phyloP scores from a whole-genome alignment of 768 basidiomycete genomes.

The Chalciporus sphaerocephalus region DNA sequence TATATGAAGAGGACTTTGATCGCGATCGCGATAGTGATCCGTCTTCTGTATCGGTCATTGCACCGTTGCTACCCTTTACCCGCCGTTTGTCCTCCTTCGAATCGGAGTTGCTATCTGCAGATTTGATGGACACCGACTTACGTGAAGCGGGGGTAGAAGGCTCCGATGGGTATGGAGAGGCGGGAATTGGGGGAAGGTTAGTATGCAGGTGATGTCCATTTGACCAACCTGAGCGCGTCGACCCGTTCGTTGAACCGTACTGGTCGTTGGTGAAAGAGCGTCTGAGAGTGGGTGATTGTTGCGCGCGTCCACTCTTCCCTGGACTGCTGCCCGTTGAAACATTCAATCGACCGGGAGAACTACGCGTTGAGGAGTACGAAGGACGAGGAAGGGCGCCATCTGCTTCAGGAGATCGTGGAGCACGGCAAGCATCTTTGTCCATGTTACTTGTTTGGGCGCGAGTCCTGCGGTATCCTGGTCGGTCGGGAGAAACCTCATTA shows the following conservation, averaged over 20 bases:
- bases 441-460: constrained; percentile 33
- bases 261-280: constrained; percentile 33
- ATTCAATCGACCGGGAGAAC: constrained; percentile 31
- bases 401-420: constrained; percentile 23
- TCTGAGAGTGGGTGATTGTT: constrained; percentile 24
- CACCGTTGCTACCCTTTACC: constrained; percentile 22
- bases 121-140: constrained; percentile 35
- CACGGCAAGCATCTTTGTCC: constrained; percentile 33
- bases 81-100: constrained; percentile 34
- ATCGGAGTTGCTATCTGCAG: constrained; percentile 32
- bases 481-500: constrained; percentile 20
- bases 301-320: constrained; percentile 23
- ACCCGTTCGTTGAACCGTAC: constrained; percentile 23
- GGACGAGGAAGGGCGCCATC: constrained; percentile 28
- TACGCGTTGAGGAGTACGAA: constrained; percentile 32
- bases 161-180: constrained; percentile 65
- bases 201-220: constrained; percentile 33
- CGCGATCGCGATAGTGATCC: constrained; percentile 45
- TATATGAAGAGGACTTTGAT: constrained; percentile 52
- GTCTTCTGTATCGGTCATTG: constrained; percentile 29
- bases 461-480: constrained; percentile 35
- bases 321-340: constrained; percentile 19
- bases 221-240: constrained; percentile 31
- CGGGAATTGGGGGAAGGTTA: constrained; percentile 60
- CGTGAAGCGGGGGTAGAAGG: constrained; percentile 54